A percentile compares a stretch with the other conserved stretches of the same genome.
Conservation (phyloP, 805 yeast species). For the Cyberlindnera mississippiensis region DNA sequence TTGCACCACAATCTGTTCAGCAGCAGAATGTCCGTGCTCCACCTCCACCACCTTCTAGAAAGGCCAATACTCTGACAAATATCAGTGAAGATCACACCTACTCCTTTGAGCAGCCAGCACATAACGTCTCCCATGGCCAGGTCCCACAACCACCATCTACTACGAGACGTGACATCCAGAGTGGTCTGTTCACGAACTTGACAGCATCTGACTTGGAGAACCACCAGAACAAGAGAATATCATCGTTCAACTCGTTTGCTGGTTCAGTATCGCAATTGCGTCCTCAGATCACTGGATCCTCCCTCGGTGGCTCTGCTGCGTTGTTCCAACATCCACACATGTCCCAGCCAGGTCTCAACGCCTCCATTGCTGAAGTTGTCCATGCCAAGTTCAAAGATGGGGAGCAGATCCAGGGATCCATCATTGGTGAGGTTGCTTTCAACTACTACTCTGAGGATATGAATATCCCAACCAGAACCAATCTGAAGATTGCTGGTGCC, state of each 20-base stretch:
- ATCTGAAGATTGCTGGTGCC: constrained; percentile 38
- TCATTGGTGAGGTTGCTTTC: constrained; percentile 84
- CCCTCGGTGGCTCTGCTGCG: constrained; percentile 31
- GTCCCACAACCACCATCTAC: constrained; percentile 17
- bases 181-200: constrained; percentile 44
- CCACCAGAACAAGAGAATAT: constrained; percentile 24
- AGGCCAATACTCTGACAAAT: constrained; percentile 31
- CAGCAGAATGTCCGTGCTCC: constrained; percentile 40
- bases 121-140: constrained; percentile 14
- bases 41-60: constrained; percentile 57
- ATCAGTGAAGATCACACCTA: constrained; percentile 31
- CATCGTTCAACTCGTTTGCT: constrained; percentile 25
- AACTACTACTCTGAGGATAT: constrained; percentile 45
- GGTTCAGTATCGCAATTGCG: constrained; percentile 32
- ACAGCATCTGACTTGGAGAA: constrained; percentile 33
- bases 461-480: constrained; percentile 39
- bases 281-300: constrained; percentile 43
- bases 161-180: constrained; percentile 38
- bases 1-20: constrained; percentile 13
- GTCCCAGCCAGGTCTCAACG: constrained; percentile 62
- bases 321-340: constrained; percentile 49
- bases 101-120: constrained; percentile 15
- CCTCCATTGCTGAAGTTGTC: constrained; percentile 82
- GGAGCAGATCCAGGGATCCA: constrained; percentile 49
- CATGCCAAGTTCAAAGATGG: constrained; percentile 75